Base-by-base conservation (phyloP, 2,329 filamentous ascomycete species). In the Epichloe brachyelytri region DNA sequence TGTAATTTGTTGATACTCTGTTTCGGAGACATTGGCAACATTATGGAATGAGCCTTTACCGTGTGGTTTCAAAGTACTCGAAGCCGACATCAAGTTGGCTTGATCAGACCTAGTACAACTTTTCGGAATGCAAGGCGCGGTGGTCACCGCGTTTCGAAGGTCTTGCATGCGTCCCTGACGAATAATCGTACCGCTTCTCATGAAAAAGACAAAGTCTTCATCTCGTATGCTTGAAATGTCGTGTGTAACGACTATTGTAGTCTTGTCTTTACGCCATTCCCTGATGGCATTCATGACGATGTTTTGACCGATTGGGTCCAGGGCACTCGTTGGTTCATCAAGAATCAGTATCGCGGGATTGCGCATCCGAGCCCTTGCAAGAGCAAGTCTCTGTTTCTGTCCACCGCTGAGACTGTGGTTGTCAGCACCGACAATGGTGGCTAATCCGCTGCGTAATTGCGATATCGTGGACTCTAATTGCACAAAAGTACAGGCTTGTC, bases 221-320 rank as follows among this genome's bases (percentile, higher is more conserved):
- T 79, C 69, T 4, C 69, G 64, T 10, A 97, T 91, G 57, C 91
- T 85, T 0, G 80, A 77, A 34, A 93, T 77, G 56, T 97, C 88
- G 60, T 97, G 91, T 0, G 93, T 96, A 59, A 97, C 91, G 57
- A 97, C 80, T 48, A 97, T 86, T 0, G 91, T 97, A 0, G 90
- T 96, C 63, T 87, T 93, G 0, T 78, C 83, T 37, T 69, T 71
- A 20, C 93, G 77, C 91, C 89, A 96, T 19, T 76, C 62, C 7
- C 88, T 76, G 49, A 96, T 83, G 0, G 82, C 79, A 41, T 85
- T 78, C 74, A 95, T 83, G 38, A 95, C 77, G 12, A 82, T 65
- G 0, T 69, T 69, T 54, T 83, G 78, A 51, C 78, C 90, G 10
- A 77, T 72, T n/a, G 82, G 79, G 59, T 97, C 91, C 10, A 97